Percentiles rank a stretch among this genome's conserved stretches.
Evolutionary conservation across 345 rosid species (phyloP).

Genomic region (Eucalyptus coolabah): DNA sequence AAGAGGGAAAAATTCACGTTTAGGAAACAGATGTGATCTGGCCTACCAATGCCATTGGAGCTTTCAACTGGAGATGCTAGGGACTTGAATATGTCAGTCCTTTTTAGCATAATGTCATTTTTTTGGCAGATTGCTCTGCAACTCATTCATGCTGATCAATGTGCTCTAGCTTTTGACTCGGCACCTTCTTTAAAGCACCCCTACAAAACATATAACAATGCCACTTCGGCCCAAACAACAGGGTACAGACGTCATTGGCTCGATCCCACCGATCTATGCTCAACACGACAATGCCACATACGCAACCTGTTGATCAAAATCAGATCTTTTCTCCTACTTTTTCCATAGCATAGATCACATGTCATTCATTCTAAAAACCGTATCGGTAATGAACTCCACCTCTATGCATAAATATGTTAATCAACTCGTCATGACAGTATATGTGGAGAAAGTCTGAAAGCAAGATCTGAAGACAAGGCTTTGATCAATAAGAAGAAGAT

Average conservation of each 20-base stretch:
- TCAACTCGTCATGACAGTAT: background rate
- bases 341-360: background rate
- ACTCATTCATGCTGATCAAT: background rate
- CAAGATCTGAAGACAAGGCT: background rate
- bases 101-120: background rate
- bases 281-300: background rate
- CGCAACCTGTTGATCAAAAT: slow-evolving; percentile 1
- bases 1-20: background rate
- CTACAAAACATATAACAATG: background rate
- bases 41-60: background rate
- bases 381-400: background rate
- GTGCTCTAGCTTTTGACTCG: background rate
- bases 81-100: background rate
- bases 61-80: background rate
- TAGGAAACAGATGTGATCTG: background rate
- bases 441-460: background rate
- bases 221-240: background rate
- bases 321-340: background rate
- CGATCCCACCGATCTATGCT: background rate
- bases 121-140: background rate
- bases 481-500: background rate
- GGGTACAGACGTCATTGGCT: background rate
- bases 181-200: background rate
- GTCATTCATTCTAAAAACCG: background rate
- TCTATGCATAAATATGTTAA: background rate